Conservation (phyloP, 331 rosid genomes). For the Quercus lobata region DNA sequence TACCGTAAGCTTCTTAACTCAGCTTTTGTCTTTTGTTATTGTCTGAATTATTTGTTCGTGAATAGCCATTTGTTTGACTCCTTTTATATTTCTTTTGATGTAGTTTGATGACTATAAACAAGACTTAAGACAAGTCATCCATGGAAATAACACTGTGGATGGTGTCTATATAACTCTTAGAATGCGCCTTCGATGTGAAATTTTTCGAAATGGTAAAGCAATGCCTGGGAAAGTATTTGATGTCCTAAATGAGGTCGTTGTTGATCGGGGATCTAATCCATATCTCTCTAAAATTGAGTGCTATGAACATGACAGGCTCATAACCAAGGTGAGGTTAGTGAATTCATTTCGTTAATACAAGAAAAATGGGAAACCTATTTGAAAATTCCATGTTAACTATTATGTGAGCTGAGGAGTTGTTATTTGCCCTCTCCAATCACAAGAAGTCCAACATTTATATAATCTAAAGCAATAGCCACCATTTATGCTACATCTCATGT, state of each 20-base stretch:
- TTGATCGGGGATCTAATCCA: constrained; percentile 98
- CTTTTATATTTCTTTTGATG: constrained; percentile 28
- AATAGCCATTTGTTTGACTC: constrained; percentile 26
- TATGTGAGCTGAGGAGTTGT: not conserved
- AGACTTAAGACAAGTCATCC: constrained; percentile 79
- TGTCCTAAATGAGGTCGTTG: constrained; percentile 83
- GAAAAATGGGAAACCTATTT: not conserved
- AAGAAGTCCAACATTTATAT: not conserved
- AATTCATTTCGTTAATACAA: not conserved
- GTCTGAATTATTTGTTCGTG: not conserved
- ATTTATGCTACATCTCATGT: not conserved
- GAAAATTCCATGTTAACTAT: not conserved
- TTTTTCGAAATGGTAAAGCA: constrained; percentile 85
- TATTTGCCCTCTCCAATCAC: not conserved
- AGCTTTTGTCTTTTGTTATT: constrained; percentile 4
- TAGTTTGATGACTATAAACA: constrained; percentile 75
- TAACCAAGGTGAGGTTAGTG: constrained; percentile 72
- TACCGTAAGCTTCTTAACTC: constrained; percentile 47
- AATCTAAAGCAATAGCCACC: not conserved
- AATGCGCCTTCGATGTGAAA: constrained; percentile 94
- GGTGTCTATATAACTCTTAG: constrained; percentile 97
- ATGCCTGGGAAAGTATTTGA: constrained; percentile 92
- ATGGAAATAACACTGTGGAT: constrained; percentile 74
- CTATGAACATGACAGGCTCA: constrained; percentile 88
- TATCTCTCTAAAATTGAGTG: constrained; percentile 97